Percentiles rank a stretch among this genome's conserved stretches.
These are phyloP conservation scores for Hansenula lynferdii DNA, from an alignment of 1,139 yeast genomes.

Conservation along the genomic window DNA sequence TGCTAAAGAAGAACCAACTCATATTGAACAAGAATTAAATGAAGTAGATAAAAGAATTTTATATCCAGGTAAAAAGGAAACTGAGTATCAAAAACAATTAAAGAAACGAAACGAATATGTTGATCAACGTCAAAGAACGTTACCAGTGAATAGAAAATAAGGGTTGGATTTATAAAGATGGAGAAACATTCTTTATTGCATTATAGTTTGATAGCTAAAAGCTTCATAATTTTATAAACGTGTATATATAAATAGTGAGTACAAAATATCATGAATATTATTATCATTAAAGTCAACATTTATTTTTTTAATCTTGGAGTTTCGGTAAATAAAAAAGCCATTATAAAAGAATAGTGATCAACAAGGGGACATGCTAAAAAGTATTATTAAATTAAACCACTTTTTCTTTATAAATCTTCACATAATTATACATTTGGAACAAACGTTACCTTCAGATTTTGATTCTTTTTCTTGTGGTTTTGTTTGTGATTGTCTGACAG, in stretches of 20 bases:
- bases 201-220: too few relatives aligned
- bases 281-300: too few relatives aligned
- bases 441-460: constrained; percentile 2
- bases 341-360: too few relatives aligned
- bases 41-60: constrained; percentile 59
- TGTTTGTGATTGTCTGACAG: constrained; percentile 10
- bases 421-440: constrained; percentile 14
- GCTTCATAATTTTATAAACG: too few relatives aligned
- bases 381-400: neutral
- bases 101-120: constrained; percentile 62
- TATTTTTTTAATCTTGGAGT: too few relatives aligned
- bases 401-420: constrained; percentile 1
- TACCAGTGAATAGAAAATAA: constrained; percentile 33
- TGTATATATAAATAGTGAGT: too few relatives aligned
- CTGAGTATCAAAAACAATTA: constrained; percentile 42
- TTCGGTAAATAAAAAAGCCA: too few relatives aligned
- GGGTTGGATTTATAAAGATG: too few relatives aligned
- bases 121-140: constrained; percentile 51
- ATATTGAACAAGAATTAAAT: constrained; percentile 42
- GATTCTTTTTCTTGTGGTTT: constrained; percentile 6
- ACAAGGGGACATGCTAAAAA: too few relatives aligned
- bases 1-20: constrained; percentile 13
- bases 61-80: constrained; percentile 71
- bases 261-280: too few relatives aligned
- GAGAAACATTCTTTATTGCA: too few relatives aligned